Base-by-base conservation (phyloP, 1,284 basidiomycete species). In the Apiotrichum akiyoshidainum region DNA sequence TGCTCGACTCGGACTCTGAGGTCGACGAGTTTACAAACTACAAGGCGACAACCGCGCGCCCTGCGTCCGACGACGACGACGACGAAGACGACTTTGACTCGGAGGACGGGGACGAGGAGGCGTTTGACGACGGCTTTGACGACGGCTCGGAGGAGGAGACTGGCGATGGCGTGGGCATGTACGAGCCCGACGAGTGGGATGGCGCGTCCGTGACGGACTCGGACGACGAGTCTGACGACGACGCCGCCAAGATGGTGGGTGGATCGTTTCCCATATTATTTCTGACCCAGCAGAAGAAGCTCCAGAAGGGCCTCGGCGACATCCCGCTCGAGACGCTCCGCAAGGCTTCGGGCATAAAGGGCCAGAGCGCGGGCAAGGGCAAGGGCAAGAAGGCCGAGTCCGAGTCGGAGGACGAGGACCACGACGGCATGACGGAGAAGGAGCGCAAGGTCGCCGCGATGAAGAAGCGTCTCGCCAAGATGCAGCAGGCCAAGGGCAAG, bases 71-170 rank as follows among this genome's bases (percentile, higher is more conserved):
- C 64, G 79, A 78, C 5, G 81, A 82, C 3, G 78, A 83, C 37
- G 75, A 84, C 37, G 81, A 54, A 12, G 64, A n/a, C n/a, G n/a
- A n/a, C n/a, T n/a, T n/a, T n/a, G n/a, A n/a, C n/a, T n/a, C n/a
- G n/a, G n/a, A 71, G 33, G 66, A 69, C 14, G 66, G 67, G 6
- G 67, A 63, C 22, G 63, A 63, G 21, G 61, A 60, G 13, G 59
- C 82, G 54, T 69, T 76, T 1, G 83, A 84, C 64, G 79, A 78
- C 1, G 83, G 84, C 64, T 79, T 78, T 3, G 82, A 82, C 5
- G 78, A 83, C 34, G 75, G 84, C 39, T 80, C 80, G 26, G 83
- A 83, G 59, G 86, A 82, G 13, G 51, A 62, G 72, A 50, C 73
- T 74, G 65, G 63, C 21, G 65, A 65, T 22, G 74, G 75, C 13